Evolutionary conservation across 768 basidiomycete genomes (phyloP).

Genomic region (Tricholoma sp.): DNA sequence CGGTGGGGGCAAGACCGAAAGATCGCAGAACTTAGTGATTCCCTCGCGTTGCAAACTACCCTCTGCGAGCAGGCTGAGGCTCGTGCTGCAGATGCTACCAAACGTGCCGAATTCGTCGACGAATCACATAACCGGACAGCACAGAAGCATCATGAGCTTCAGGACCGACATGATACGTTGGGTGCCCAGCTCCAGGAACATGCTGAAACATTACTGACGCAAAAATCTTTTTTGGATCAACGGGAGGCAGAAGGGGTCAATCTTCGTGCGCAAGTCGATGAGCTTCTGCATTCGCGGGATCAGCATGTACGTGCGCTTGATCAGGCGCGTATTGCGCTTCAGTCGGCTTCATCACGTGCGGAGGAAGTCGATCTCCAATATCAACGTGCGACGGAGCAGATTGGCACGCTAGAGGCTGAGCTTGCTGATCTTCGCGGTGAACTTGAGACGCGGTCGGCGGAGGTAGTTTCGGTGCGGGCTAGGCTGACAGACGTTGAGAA

Average conservation of each 20-base stretch:
- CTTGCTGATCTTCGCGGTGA: conserved; percentile 77
- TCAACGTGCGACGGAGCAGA: conserved; percentile 63
- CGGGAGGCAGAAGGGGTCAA: conserved; percentile 72
- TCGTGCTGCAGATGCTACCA: conserved; percentile 65
- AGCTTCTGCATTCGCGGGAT: conserved; percentile 64
- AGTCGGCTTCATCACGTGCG: conserved; percentile 69
- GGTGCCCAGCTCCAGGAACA: conserved; percentile 73
- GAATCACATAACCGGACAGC: conserved; percentile 58
- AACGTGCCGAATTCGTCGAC: conserved; percentile 73
- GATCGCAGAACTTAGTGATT: conserved; percentile 65
- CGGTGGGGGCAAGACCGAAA: conserved; percentile 65
- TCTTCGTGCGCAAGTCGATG: conserved; percentile 63
- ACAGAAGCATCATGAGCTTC: conserved; percentile 66
- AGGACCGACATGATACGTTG: conserved; percentile 51
- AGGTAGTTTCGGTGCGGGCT: conserved; percentile 63
- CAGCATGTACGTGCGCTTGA: conserved; percentile 87
- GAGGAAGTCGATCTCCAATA: conserved; percentile 76
- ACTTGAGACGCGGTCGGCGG: conserved; percentile 66
- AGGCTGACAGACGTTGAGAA: conserved; percentile 80
- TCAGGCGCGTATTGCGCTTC: conserved; percentile 74
- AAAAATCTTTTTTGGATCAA: conserved; percentile 72
- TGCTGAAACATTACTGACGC: conserved; percentile 63
- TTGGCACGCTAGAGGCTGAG: conserved; percentile 68
- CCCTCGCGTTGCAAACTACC: conserved; percentile 70
- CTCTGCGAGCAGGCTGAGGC: conserved; percentile 77